Evolutionary conservation across 768 basidiomycete species (phyloP), one percentile per base, ranked within the genome.

Genomic region (Boletus rex-veris): DNA sequence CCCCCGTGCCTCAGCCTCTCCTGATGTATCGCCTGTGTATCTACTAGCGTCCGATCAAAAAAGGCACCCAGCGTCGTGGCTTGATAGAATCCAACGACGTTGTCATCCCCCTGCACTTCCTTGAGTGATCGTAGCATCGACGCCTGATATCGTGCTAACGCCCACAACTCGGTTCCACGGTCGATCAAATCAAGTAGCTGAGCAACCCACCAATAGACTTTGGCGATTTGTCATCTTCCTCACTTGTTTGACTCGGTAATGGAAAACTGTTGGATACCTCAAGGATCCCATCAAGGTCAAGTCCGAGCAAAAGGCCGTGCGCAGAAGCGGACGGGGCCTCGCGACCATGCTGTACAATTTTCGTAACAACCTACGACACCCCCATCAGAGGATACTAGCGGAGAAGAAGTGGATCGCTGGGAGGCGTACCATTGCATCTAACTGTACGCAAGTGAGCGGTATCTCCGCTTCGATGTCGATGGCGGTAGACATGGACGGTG

Each of bases 391-490:
- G 44, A 43, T 42, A 54, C 39, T 9, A 40, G 38, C 26, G 15
- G 24, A 24, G 31, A 7, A 7, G 5, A 15, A 16, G 44, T 40
- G 46, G 64, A 38, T 59, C 50, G 33, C 50, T 15, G 36, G 36
- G 38, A 40, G 31, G 62, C 88, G 69, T 69, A 94, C 94, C 79
- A 96, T 73, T 37, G 86, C 92, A 72, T 93, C 92, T 7, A 98
- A 72, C 71, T 93, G 90, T 14, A 97, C 90, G 53, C 71, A 76
- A 42, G 80, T 84, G 50, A 96, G 73, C 11, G 89, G 82, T 63
- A 94, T 91, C 60, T 90, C 86, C 41, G 86, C 93, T 75, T 97
- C 94, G 59, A 93, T 88, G 73, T 98, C 95, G 68, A 98, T 86
- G 48, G 86, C 86, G 69, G 90, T 93, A 42, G 92, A 83, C 89